Evolutionary conservation across 1,139 yeast genomes (phyloP).

Genomic region (Eremothecium coryli): DNA sequence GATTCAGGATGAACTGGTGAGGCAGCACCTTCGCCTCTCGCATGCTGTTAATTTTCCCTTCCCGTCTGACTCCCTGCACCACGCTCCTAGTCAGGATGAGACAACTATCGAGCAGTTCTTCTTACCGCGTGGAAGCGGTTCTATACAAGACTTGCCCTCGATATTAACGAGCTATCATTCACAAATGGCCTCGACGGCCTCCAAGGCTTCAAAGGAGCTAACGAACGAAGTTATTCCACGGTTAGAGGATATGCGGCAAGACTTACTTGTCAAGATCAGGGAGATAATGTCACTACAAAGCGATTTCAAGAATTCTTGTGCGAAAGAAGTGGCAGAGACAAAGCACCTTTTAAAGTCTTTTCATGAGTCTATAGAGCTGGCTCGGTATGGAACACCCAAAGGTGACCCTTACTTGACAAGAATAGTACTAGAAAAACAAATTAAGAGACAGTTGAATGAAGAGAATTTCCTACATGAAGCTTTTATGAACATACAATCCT

Average conservation of each 20-base stretch:
- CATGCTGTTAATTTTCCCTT: conserved; percentile 63
- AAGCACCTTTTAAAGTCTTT: conserved; percentile 43
- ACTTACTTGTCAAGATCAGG: conserved; percentile 71
- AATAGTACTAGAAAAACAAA: conserved; percentile 61
- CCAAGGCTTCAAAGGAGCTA: conserved; percentile 64
- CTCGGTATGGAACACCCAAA: conserved; percentile 30
- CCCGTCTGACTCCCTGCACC: conserved; percentile 26
- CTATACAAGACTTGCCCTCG: conserved; percentile 73
- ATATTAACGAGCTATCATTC: conserved; percentile 68
- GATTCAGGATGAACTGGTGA: conserved; percentile 77
- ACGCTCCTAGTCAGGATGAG: conserved; percentile 21
- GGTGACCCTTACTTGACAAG: conserved; percentile 78
- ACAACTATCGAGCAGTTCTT: conserved; percentile 29
- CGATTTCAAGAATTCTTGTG: conserved; percentile 72
- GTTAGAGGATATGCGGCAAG: conserved; percentile 75
- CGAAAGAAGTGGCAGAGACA: conserved; percentile 59
- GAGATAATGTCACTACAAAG: conserved; percentile 75
- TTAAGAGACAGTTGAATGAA: conserved; percentile 67
- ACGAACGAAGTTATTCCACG: conserved; percentile 65
- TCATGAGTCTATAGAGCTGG: conserved; percentile 38
- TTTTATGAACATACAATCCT: conserved; percentile 71
- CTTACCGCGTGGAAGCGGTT: conserved; percentile 68
- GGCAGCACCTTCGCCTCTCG: conserved; percentile 73
- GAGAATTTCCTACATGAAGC: conserved; percentile 87
- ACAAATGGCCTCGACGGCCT: conserved; percentile 56